Base-by-base conservation (phyloP, 352 stramenopile species). In the Pythium dissotocum region DNA sequence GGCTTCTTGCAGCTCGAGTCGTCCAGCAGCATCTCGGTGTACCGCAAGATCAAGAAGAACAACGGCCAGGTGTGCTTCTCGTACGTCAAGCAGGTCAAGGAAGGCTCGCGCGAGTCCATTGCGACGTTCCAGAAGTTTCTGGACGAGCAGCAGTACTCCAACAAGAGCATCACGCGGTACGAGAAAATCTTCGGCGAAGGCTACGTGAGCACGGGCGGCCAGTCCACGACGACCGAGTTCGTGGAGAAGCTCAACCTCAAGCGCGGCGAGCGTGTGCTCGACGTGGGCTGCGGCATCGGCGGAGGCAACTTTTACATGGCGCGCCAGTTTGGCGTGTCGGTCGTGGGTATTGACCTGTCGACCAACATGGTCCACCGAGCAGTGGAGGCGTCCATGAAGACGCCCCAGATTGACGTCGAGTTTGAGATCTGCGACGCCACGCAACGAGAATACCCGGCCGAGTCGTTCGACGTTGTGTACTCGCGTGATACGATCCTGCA, bases 251-350 rank as follows among this genome's bases (percentile, higher is more conserved):
- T 80, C 1, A 35, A 70, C 26, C 58, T 80, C n/a, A n/a, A 69
- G 38, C 52, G 58, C 9, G 68, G 65, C n/a, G 53, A 80, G 53
- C 70, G 74, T 26, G 56, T 91, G 38, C 73, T 94, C 21, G 86
- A 94, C 64, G 86, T 94, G 4, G 86, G 86, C 42, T 94, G 85
- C 56, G 85, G 85, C 46, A 89, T 94, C 52, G 85, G 85, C 28
- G 85, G 85, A 8, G 90, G 84, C 6, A 75, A 76, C 10, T 77
- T 88, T 48, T 93, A 91, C 66, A 80, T 94, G 51, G 84, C 84
- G 28, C 91, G 93, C 64, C 85, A 85, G 46, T 82, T 97, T 40
- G 87, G 79, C 32, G 75, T 82, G 0, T 78, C 83, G 14, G 74
- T 80, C 12, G 40, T 71, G 28, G 74, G 74, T 44, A 78, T 80